Conservation (phyloP, 331 rosid genomes). For the Malus hybrid region DNA sequence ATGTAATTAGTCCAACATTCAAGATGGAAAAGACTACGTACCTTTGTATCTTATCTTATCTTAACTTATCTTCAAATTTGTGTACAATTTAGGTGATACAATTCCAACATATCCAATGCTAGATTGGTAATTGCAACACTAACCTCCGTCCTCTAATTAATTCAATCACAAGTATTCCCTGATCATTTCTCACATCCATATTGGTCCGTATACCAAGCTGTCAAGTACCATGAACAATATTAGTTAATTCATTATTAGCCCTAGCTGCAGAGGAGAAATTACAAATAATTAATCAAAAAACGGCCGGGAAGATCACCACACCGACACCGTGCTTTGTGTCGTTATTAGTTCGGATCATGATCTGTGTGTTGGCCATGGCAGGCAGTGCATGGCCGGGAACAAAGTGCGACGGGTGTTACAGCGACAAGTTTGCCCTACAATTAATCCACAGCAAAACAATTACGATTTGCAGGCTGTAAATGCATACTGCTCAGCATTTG, state of each 20-base stretch:
- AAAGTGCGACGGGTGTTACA: slow-evolving; percentile 30
- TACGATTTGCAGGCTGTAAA: slow-evolving; percentile 52
- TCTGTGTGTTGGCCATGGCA: not conserved
- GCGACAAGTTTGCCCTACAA: slow-evolving; percentile 58
- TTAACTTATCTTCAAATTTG: not conserved
- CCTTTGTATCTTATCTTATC: too few relatives aligned
- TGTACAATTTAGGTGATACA: not conserved
- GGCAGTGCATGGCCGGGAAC: not conserved
- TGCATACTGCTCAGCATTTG: slow-evolving; percentile 65
- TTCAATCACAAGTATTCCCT: not conserved
- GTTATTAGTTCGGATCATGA: not conserved
- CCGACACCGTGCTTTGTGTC: not conserved
- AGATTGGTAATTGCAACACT: not conserved
- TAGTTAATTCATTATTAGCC: too few relatives aligned
- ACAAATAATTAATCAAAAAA: not conserved
- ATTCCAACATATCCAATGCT: not conserved
- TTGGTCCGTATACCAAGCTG: too few relatives aligned
- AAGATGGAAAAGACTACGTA: not conserved
- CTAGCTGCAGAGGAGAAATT: too few relatives aligned
- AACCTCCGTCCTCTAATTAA: not conserved
- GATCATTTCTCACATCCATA: too few relatives aligned
- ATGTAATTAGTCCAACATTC: too few relatives aligned
- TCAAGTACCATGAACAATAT: too few relatives aligned
- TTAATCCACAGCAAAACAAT: slow-evolving; percentile 36
- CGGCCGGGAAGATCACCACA: not conserved